These are phyloP conservation scores for Paracoccidioides lutzii DNA, from an alignment of 2,329 filamentous ascomycete genomes.

Conservation along the genomic window DNA sequence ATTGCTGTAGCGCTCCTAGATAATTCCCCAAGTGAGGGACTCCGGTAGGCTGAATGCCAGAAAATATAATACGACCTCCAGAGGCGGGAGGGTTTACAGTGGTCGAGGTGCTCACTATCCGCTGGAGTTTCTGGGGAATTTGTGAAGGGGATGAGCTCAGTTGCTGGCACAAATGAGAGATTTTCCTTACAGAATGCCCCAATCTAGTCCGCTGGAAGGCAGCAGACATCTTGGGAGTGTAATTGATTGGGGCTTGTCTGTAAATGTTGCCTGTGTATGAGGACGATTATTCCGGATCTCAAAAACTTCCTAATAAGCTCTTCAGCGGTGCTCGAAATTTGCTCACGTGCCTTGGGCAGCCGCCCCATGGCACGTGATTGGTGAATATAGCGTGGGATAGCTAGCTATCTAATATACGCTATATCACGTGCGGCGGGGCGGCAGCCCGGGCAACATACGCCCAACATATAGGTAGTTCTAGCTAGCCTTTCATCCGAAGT, in stretches of 20 bases:
- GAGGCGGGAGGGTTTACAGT: constrained; percentile 5
- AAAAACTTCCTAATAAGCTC: too few relatives aligned
- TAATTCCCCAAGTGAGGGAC: constrained; percentile 93
- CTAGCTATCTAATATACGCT: too few relatives aligned
- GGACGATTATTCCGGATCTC: too few relatives aligned
- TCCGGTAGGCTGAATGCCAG: constrained; percentile 92
- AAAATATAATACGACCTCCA: constrained; percentile 55
- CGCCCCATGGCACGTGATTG: too few relatives aligned
- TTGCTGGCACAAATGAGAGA: neutral
- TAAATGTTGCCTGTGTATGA: neutral
- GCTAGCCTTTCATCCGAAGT: too few relatives aligned
- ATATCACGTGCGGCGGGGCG: too few relatives aligned
- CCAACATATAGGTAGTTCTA: too few relatives aligned
- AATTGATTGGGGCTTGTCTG: neutral
- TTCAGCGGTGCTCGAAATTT: too few relatives aligned
- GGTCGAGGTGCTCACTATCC: constrained; percentile 1
- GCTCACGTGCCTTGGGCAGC: too few relatives aligned
- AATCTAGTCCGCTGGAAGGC: neutral
- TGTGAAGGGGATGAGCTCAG: neutral
- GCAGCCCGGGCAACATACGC: too few relatives aligned
- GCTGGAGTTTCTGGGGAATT: constrained; percentile 5
- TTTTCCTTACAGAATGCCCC: neutral
- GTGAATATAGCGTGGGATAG: too few relatives aligned
- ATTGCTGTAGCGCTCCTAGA: constrained; percentile 74
- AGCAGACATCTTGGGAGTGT: neutral